These are phyloP conservation scores for Huntiella omanensis DNA, from an alignment of 2,329 filamentous ascomycete species.

Conservation along the genomic window DNA sequence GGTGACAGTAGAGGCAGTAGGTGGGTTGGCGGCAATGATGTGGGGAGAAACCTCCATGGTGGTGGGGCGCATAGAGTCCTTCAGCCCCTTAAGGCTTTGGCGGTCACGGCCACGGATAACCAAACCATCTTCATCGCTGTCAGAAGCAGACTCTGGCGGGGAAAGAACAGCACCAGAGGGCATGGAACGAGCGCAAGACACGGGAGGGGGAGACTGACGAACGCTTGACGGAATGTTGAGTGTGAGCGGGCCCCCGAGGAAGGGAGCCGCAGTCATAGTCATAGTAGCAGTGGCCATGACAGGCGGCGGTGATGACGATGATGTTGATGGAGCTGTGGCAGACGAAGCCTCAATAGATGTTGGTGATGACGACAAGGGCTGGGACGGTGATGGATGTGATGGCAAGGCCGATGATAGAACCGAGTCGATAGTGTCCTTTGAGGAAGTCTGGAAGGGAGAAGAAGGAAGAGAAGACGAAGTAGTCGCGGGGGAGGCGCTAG, in stretches of 20 bases:
- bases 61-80: slow-evolving; percentile 54
- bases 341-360: slow-evolving; percentile 3
- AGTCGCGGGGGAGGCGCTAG: slow-evolving; percentile 3
- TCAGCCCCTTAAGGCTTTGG: slow-evolving; percentile 45
- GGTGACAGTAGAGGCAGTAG: slow-evolving; percentile 24
- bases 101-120: slow-evolving; percentile 29
- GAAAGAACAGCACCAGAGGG: slow-evolving; percentile 75
- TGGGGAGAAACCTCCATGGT: slow-evolving; percentile 14
- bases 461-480: not conserved
- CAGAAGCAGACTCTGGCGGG: slow-evolving; percentile 66
- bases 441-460: slow-evolving; percentile 8
- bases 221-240: slow-evolving; percentile 40
- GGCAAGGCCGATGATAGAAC: slow-evolving; percentile 4
- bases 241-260: slow-evolving; percentile 6
- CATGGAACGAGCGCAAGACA: slow-evolving; percentile 53
- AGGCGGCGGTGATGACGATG: slow-evolving; percentile 1
- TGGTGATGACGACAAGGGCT: slow-evolving; percentile 3
- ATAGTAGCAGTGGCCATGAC: slow-evolving; percentile 10
- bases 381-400: not conserved
- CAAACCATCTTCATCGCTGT: slow-evolving; percentile 43
- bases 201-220: slow-evolving; percentile 66
- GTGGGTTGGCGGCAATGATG: slow-evolving; percentile 18
- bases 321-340: slow-evolving; percentile 2
- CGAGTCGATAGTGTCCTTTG: slow-evolving; percentile 3
- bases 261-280: slow-evolving; percentile 9